Evolutionary conservation across 2,329 filamentous ascomycete species (phyloP), one percentile per base, ranked within the genome.

Genomic region (Ophiostoma ips): DNA sequence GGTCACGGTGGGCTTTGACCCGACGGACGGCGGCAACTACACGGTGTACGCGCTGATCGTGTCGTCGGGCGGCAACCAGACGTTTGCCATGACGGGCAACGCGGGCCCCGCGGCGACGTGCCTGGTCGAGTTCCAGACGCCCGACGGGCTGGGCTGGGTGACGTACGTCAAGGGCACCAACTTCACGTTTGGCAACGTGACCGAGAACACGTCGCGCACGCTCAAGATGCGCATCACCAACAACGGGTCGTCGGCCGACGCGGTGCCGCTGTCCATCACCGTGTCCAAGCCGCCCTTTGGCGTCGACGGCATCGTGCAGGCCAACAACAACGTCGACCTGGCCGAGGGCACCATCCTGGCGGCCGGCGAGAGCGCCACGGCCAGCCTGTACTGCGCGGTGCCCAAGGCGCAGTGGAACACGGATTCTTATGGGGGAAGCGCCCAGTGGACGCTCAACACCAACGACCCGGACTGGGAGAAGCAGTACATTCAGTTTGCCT

Each of bases 231-330:
- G 76, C 1, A 58, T 79, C 21, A 75, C 70, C 34, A 80, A 79
- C 57, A 69, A 68, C 45, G 73, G 70, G 9, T 67, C 68, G 1
- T 61, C 68, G 1, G 24, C 24, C 24, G 71, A 72, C 52, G 70
- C 72, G 47, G 67, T 68, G 18, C 65, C 69, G 1, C 65, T 79
- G 1, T 74, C 71, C 0, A 61, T 79, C 13, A 79, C 76, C 0
- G 74, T 81, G 2, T 80, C 76, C 0, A 81, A 81, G 58, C 75
- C 76, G 4, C 77, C 77, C 0, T 78, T 75, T 49, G 75, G 74
- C 13, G 65, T 75, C 3, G 56, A 63, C n/a, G 71, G 74, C 3
- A 69, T 79, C 19, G 68, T 80, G 36, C 66, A 68, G 18, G 71
- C 75, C 1, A 67, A 65, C 12, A 81, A 79, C 58, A 67, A 71